These are phyloP conservation scores for Aschersonia sp. DNA, from an alignment of 2,329 filamentous ascomycete species.

Conservation along the genomic window DNA sequence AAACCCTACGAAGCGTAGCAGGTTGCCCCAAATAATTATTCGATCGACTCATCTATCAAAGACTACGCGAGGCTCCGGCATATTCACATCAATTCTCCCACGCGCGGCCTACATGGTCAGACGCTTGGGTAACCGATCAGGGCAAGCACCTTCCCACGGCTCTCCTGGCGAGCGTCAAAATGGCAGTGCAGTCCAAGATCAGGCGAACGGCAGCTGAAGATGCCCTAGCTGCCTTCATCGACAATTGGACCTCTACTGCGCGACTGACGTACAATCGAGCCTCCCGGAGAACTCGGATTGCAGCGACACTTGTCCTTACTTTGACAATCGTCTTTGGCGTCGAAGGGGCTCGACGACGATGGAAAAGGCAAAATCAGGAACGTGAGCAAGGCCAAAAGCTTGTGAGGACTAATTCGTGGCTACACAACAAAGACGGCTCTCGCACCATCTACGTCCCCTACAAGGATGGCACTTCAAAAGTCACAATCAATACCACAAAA, in stretches of 20 bases:
- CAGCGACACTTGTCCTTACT: conserved; percentile 62
- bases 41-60: no score
- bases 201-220: conserved; percentile 50
- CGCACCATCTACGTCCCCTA: conserved; percentile 92
- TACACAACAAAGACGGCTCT: conserved; percentile 88
- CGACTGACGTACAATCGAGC: conserved; percentile 43
- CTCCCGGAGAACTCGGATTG: conserved; percentile 55
- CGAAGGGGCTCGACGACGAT: conserved; percentile 68
- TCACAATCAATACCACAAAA: conserved; percentile 82
- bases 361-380: conserved; percentile 58
- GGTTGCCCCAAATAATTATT: no score
- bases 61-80: no score
- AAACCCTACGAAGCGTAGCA: no score
- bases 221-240: conserved; percentile 48
- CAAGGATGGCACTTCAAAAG: conserved; percentile 74
- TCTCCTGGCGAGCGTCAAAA: conserved; percentile 19
- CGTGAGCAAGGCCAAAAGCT: conserved; percentile 70
- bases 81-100: not conserved
- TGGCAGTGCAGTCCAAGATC: conserved; percentile 83
- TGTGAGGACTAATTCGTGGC: conserved; percentile 78
- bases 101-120: not conserved
- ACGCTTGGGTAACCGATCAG: not conserved
- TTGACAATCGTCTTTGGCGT: conserved; percentile 66
- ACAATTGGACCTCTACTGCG: conserved; percentile 41
- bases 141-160: not conserved